Evolutionary conservation across 2,329 filamentous ascomycete species (phyloP).

Genomic region (Immersiporthe knoxdaviesiana): DNA sequence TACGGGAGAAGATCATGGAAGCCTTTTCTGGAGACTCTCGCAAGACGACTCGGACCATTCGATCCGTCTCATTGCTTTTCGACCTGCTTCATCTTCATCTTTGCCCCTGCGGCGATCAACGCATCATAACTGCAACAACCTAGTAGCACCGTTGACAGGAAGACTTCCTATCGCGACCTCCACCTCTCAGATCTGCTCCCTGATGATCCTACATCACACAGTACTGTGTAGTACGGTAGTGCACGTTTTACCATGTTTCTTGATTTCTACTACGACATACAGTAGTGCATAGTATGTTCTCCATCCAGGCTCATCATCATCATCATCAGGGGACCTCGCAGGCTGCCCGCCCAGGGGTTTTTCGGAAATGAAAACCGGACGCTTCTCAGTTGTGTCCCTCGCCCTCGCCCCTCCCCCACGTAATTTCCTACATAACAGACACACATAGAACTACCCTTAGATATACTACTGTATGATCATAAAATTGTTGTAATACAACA

Average conservation of each 20-base stretch:
- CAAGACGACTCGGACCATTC: neutral
- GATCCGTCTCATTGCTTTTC: neutral
- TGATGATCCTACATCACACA: neutral
- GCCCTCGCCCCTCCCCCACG: neutral
- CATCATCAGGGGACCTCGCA: neutral
- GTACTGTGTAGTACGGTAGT: too few relatives aligned
- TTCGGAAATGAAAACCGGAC: conserved; percentile 3
- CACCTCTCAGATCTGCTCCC: neutral
- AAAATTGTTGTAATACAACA: neutral
- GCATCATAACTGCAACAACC: neutral
- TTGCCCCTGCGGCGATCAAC: neutral
- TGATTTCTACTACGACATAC: neutral
- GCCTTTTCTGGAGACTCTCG: neutral
- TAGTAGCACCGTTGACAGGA: neutral
- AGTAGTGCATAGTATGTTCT: neutral
- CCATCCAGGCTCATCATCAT: neutral
- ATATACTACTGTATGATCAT: neutral
- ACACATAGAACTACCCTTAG: neutral
- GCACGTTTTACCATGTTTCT: neutral
- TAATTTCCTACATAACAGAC: neutral
- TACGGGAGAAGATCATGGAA: conserved; percentile 3
- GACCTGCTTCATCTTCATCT: neutral
- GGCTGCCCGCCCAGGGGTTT: neutral
- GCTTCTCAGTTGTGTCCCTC: neutral
- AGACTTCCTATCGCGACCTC: neutral